A percentile compares a stretch with the other conserved stretches of the same genome.
Evolutionary conservation across 176 grass and related monocot genomes (phyloP).

Genomic region (Miscanthus lutarioriparius): DNA sequence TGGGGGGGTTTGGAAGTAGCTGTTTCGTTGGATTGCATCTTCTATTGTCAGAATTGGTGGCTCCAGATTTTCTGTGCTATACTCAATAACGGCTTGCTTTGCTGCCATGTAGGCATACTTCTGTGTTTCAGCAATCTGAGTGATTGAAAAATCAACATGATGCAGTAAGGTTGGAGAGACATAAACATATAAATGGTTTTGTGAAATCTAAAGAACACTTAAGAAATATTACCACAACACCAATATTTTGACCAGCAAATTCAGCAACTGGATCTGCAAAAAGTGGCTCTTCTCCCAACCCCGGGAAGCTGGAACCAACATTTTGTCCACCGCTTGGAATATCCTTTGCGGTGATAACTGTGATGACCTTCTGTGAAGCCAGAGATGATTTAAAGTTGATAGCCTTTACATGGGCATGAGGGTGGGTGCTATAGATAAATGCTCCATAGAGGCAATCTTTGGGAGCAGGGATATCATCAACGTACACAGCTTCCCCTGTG

Average conservation of each 20-base stretch:
- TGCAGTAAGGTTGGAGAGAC: neutral
- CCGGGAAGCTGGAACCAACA: constrained; percentile 30
- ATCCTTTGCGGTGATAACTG: constrained; percentile 64
- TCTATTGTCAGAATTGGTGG: constrained; percentile 77
- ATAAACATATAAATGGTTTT: neutral
- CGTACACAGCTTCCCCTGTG: constrained; percentile 80
- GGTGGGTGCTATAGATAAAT: constrained; percentile 82
- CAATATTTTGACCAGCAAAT: constrained; percentile 75
- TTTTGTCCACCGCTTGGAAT: constrained; percentile 72
- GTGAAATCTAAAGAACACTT: neutral
- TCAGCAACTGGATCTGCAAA: constrained; percentile 65
- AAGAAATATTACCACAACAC: constrained; percentile 64
- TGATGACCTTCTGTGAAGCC: constrained; percentile 62
- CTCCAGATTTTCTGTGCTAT: constrained; percentile 65
- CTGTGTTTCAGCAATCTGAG: constrained; percentile 74
- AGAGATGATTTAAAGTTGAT: constrained; percentile 56
- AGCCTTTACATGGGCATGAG: constrained; percentile 58
- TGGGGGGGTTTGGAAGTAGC: constrained; percentile 20
- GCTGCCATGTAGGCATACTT: constrained; percentile 77
- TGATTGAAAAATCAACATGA: constrained; percentile 15
- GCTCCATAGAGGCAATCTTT: constrained; percentile 87
- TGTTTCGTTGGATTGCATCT: constrained; percentile 48
- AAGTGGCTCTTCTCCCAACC: constrained; percentile 59
- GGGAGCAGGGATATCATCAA: constrained; percentile 83
- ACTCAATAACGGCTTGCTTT: constrained; percentile 59